phyloP scores from a whole-genome alignment of 306 rosid species.

The Carpinus fangiana region DNA sequence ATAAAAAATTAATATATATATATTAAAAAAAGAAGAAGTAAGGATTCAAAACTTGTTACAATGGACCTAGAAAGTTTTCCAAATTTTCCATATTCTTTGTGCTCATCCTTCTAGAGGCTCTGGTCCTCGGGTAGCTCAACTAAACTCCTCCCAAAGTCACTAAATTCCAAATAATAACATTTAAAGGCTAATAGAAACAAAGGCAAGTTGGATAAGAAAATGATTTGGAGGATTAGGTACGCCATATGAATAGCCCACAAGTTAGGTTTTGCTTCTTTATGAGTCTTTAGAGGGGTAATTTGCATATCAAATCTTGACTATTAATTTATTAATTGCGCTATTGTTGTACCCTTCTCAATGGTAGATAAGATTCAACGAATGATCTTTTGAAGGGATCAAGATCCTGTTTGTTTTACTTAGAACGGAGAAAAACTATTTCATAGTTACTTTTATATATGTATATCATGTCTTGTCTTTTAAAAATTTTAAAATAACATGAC shows the following conservation, averaged over 20 bases:
- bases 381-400: no score
- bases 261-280: not conserved
- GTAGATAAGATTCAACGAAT: not conserved
- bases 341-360: not conserved
- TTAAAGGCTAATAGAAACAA: not conserved
- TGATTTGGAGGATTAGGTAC: not conserved
- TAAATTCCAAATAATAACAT: not conserved
- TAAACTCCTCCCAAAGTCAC: not conserved
- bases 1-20: no score
- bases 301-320: not conserved
- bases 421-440: no score
- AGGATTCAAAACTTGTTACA: not conserved
- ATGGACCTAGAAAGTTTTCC: not conserved
- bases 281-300: not conserved
- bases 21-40: no score
- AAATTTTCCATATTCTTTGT: not conserved
- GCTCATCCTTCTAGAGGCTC: not conserved
- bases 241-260: not conserved
- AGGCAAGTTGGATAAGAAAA: not conserved
- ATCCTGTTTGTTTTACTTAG: no score
- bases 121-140: not conserved
- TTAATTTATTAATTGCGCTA: not conserved
- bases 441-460: no score
- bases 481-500: no score
- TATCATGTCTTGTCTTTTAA: no score